phyloP scores from a whole-genome alignment of 345 rosid genomes.

The Brassica nigra region DNA sequence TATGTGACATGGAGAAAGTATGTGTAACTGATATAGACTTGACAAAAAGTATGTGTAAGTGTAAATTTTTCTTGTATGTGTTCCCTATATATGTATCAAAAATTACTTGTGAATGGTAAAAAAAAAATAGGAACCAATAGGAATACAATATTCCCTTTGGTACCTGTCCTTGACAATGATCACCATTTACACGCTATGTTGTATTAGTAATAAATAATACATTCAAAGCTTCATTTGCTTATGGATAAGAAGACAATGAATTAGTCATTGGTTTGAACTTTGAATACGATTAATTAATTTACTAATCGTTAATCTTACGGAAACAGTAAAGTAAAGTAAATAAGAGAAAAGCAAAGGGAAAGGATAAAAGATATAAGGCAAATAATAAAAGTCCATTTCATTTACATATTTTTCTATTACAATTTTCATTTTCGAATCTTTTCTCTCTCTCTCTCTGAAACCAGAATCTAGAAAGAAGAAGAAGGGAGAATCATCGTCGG shows the following conservation, averaged over 20 bases:
- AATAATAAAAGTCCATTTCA: constrained; percentile 10
- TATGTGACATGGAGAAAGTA: too few relatives aligned
- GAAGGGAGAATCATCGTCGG: constrained; percentile 9
- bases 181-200: too few relatives aligned
- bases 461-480: constrained; percentile 13
- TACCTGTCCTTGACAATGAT: too few relatives aligned
- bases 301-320: not conserved
- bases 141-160: too few relatives aligned
- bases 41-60: too few relatives aligned
- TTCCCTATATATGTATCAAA: too few relatives aligned
- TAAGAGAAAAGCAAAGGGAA: not conserved
- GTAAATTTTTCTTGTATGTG: too few relatives aligned
- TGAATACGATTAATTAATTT: not conserved
- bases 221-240: not conserved
- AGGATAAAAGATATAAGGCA: constrained; percentile 2
- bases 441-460: constrained; percentile 17
- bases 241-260: not conserved
- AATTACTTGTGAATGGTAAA: too few relatives aligned
- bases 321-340: not conserved
- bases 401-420: not conserved
- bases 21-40: too few relatives aligned
- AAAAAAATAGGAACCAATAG: too few relatives aligned
- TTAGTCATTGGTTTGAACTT: not conserved
- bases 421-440: constrained; percentile 19
- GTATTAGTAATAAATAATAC: too few relatives aligned